These are phyloP conservation scores for Gossypium longicalyx DNA, from an alignment of 345 rosid species.

Conservation along the genomic window DNA sequence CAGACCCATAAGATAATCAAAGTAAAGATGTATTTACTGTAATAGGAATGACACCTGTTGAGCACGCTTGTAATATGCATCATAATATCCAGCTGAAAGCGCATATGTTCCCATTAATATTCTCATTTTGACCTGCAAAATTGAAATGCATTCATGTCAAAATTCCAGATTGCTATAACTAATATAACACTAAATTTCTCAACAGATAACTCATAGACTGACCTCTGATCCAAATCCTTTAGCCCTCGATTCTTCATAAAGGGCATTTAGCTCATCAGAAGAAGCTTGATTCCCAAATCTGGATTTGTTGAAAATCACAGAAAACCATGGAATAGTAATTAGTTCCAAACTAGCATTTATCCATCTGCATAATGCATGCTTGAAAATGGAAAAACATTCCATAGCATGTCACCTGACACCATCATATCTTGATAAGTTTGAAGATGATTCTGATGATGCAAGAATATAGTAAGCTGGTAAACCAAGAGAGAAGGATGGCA, in stretches of 20 bases:
- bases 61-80: conserved; percentile 92
- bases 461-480: conserved; percentile 87
- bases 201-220: background rate
- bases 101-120: conserved; percentile 96
- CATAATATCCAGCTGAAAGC: conserved; percentile 90
- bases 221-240: conserved; percentile 91
- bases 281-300: conserved; percentile 80
- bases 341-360: background rate
- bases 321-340: background rate
- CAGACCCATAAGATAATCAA: background rate
- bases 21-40: background rate
- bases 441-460: conserved; percentile 89
- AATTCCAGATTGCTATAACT: background rate
- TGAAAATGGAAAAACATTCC: background rate
- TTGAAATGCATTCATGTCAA: background rate
- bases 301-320: conserved; percentile 16
- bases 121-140: conserved; percentile 83
- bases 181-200: background rate
- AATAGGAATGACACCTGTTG: conserved; percentile 54
- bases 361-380: background rate
- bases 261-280: conserved; percentile 66
- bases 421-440: conserved; percentile 84
- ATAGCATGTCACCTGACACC: conserved; percentile 60
- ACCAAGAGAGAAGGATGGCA: conserved; percentile 85
- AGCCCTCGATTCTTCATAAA: conserved; percentile 76